Evolutionary conservation across 805 yeast genomes (phyloP), one percentile per base, ranked within the genome.

Genomic region (Candida khao-thaluensis): DNA sequence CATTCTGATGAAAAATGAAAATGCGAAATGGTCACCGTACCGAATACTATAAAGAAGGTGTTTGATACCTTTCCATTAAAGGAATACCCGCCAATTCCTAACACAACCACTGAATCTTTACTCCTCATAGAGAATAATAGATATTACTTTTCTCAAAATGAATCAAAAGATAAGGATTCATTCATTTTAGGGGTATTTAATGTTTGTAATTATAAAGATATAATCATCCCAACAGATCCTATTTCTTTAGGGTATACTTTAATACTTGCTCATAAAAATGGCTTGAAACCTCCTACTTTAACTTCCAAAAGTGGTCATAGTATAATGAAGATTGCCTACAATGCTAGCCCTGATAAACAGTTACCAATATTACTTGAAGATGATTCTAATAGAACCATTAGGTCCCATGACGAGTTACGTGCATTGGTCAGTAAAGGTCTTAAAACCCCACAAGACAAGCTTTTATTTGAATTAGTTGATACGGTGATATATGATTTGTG

Each of bases 361-460:
- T 53, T 82, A 14, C 88, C 88, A 0, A 57, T 81, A 1, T 59
- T 79, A 9, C 59, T 81, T 2, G 87, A 81, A 49, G 79, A 71
- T 45, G 61, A 51, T 17, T 48, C 58, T 11, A 49, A 3, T 12
- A 60, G 76, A 42, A 57, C 68, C 4, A 53, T 68, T 2, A 50
- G 61, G 22, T 36, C 48, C 1, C 32, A 37, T 17, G 21, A 30
- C 3, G 43, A 45, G 7, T 16, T 38, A 16, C 11, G 20, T 7
- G 20, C 4, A 12, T 31, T 31, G 26, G 20, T 22, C 5, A 31
- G 9, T 7, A 31, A 31, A 6, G 26, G 35, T 3, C 8, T 34
- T 17, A 30, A 16, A 11, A 34, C 27, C 12, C 31, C 26, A 5
- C 20, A 39, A 18, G 30, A 34, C 4, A 28, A 25, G 17, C 65